phyloP scores from a whole-genome alignment of 1,139 yeast genomes.

The Candida albicans region DNA sequence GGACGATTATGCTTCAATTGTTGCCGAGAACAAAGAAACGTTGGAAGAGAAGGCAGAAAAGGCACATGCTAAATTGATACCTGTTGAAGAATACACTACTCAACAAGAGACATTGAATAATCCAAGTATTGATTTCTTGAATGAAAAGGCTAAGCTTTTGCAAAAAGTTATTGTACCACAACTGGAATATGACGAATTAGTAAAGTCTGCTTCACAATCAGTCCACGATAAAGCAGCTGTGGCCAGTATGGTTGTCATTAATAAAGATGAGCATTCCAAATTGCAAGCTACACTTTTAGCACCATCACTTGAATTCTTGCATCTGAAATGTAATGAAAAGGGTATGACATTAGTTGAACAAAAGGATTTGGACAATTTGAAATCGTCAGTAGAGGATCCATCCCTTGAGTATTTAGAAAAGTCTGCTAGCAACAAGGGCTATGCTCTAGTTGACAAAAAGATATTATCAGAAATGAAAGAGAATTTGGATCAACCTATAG shows the following conservation, averaged over 20 bases:
- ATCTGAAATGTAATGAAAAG: constrained; percentile 4
- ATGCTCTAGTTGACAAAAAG: constrained; percentile 13
- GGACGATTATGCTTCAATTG: constrained; percentile 14
- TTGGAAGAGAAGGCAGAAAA: constrained; percentile 20
- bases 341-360: constrained; percentile 3
- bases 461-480: constrained; percentile 8
- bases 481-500: constrained; percentile 19
- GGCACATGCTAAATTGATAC: constrained; percentile 17
- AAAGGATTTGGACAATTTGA: constrained; percentile 12
- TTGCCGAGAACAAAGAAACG: constrained; percentile 14
- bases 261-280: constrained; percentile 4
- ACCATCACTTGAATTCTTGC: constrained; percentile 4
- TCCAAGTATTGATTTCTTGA: constrained; percentile 28
- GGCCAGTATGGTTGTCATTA: constrained; percentile 9
- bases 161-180: constrained; percentile 8
- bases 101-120: constrained; percentile 18
- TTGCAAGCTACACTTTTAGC: constrained; percentile 1
- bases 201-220: constrained; percentile 14
- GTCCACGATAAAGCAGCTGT: constrained; percentile 13
- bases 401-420: constrained; percentile 14
- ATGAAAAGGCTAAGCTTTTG: constrained; percentile 23
- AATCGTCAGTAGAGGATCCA: constrained; percentile 12
- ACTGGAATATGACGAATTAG: constrained; percentile 22
- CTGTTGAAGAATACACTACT: constrained; percentile 25
- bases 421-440: constrained; percentile 12